These are phyloP conservation scores for Tricharina praecox DNA, from an alignment of 495 filamentous ascomycete genomes.

Conservation along the genomic window DNA sequence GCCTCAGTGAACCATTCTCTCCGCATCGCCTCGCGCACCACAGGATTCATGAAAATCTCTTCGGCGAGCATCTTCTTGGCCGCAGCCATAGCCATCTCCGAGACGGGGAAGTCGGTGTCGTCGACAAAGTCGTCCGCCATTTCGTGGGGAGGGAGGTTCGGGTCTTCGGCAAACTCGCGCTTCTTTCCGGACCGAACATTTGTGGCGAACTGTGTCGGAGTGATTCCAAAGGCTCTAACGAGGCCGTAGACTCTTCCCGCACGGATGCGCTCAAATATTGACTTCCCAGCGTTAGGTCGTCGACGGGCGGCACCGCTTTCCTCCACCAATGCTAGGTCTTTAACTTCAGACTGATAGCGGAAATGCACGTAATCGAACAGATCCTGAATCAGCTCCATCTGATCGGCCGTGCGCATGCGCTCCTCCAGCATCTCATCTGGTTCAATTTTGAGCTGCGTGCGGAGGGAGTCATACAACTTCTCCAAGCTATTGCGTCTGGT, in stretches of 20 bases:
- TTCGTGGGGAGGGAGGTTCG: slow-evolving; percentile 55
- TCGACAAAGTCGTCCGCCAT: slow-evolving; percentile 62
- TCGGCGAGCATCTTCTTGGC: slow-evolving; percentile 81
- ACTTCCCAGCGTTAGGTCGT: slow-evolving; percentile 56
- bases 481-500: slow-evolving; percentile 78
- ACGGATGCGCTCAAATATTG: slow-evolving; percentile 67
- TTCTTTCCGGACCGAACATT: slow-evolving; percentile 64
- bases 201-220: slow-evolving; percentile 67
- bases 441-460: slow-evolving; percentile 25
- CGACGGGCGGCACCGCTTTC: slow-evolving; percentile 37
- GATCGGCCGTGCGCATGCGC: slow-evolving; percentile 53
- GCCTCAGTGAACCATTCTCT: slow-evolving; percentile 65
- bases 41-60: slow-evolving; percentile 72
- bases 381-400: slow-evolving; percentile 89
- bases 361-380: slow-evolving; percentile 94
- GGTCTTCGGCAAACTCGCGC: slow-evolving; percentile 70
- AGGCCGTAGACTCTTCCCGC: slow-evolving; percentile 60
- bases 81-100: slow-evolving; percentile 54
- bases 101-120: slow-evolving; percentile 56
- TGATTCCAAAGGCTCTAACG: slow-evolving; percentile 79
- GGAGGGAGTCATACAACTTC: slow-evolving; percentile 56
- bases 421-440: slow-evolving; percentile 42
- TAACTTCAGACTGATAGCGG: slow-evolving; percentile 67
- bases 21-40: slow-evolving; percentile 76
- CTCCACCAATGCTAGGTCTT: slow-evolving; percentile 48